A percentile compares a stretch with the other conserved stretches of the same genome.
phyloP scores from a whole-genome alignment of 208 protist species.

The Leptomonas pyrrhocoris region DNA sequence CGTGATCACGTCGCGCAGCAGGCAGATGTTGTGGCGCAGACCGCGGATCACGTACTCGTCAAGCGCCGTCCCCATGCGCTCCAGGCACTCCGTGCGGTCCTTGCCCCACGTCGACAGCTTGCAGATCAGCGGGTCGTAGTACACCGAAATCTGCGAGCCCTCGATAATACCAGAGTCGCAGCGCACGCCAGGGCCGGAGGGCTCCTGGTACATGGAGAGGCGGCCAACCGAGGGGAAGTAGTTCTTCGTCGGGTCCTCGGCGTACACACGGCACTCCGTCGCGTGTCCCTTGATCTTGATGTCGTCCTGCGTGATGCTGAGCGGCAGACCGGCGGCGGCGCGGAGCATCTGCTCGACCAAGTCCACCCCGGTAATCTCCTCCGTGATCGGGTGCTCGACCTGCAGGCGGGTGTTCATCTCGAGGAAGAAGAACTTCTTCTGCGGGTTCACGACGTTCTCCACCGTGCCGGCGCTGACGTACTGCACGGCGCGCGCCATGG shows the following conservation, averaged over 20 bases:
- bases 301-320: constrained; percentile 84
- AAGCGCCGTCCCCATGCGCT: constrained; percentile 71
- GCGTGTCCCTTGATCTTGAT: constrained; percentile 82
- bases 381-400: constrained; percentile 96
- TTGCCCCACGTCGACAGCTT: constrained; percentile 95
- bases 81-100: constrained; percentile 74
- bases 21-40: constrained; percentile 89
- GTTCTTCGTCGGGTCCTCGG: constrained; percentile 91
- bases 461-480: constrained; percentile 97
- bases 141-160: constrained; percentile 87
- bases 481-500: constrained; percentile 82
- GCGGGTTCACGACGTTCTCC: constrained; percentile 97
- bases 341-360: constrained; percentile 96
- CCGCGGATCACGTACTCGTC: constrained; percentile 91
- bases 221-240: constrained; percentile 87
- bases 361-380: constrained; percentile 92
- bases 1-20: constrained; percentile 58
- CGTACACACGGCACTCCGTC: constrained; percentile 96
- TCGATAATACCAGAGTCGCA: constrained; percentile 88
- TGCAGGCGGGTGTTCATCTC: constrained; percentile 99
- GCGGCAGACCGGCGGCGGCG: constrained; percentile 59
- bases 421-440: constrained; percentile 97
- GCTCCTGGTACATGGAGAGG: constrained; percentile 36
- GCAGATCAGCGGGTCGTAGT: constrained; percentile 98
- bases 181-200: constrained; percentile 44